Percentiles rank a stretch among this genome's conserved stretches.
phyloP scores from a whole-genome alignment of 2,329 filamentous ascomycete species.

The Eutypa lata region DNA sequence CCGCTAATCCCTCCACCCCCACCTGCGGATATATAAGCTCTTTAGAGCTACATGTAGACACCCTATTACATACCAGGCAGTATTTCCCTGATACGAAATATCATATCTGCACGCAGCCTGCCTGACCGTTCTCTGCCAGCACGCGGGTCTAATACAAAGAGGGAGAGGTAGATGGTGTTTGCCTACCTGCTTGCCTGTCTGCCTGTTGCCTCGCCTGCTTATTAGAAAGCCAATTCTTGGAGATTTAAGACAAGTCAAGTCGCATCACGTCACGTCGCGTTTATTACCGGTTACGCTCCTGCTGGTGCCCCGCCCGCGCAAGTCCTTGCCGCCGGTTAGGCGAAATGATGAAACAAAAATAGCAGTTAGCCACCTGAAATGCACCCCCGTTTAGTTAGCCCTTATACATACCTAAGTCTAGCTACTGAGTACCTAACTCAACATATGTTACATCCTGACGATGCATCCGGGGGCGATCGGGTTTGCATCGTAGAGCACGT shows the following conservation, averaged over 20 bases:
- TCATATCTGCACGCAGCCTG: background rate
- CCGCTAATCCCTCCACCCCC: background rate
- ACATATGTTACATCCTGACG: no score
- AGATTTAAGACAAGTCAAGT: background rate
- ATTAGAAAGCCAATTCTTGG: no score
- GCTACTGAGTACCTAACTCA: background rate
- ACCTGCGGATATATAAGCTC: background rate
- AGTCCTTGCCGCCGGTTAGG: background rate
- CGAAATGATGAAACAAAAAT: background rate
- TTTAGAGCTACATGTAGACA: background rate
- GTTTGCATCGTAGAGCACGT: no score
- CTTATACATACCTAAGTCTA: no score
- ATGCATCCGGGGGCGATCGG: no score
- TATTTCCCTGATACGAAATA: background rate
- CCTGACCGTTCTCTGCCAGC: background rate
- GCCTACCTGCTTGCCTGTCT: no score
- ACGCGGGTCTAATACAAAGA: background rate
- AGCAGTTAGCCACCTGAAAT: background rate
- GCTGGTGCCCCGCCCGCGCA: background rate
- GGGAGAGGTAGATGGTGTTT: no score
- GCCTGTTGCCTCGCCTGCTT: no score
- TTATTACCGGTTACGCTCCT: background rate
- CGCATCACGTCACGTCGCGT: background rate
- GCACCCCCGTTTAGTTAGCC: background rate
- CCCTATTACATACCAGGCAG: background rate